Conservation (phyloP, 805 yeast species). For the Starmerella apicola region DNA sequence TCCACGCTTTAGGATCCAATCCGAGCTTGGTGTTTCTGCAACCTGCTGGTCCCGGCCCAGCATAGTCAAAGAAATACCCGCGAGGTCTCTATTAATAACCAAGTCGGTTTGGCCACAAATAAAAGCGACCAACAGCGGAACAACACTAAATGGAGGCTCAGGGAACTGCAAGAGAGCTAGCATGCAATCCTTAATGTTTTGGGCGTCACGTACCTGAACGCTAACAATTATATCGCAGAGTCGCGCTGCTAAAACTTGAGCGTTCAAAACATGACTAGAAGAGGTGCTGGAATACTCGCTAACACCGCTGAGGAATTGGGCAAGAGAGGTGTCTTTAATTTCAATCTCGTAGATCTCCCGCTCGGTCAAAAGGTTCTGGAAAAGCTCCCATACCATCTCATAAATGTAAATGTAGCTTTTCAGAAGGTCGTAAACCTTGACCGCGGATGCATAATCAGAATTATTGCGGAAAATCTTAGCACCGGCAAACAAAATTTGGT, state of each 20-base stretch:
- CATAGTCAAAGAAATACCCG: no score
- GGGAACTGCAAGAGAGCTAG: conserved; percentile 9
- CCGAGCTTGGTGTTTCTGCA: no score
- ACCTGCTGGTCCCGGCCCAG: no score
- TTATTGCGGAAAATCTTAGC: conserved; percentile 4
- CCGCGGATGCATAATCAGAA: background rate
- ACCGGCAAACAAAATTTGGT: conserved; percentile 7
- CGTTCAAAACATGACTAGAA: background rate
- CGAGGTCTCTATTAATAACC: no score
- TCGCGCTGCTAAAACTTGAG: background rate
- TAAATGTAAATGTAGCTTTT: conserved; percentile 8
- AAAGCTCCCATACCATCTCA: conserved; percentile 12
- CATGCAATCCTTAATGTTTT: conserved; percentile 1
- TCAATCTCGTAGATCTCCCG: no score
- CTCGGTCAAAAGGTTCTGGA: no score
- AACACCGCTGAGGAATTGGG: background rate
- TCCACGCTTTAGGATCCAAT: no score
- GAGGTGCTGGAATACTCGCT: background rate
- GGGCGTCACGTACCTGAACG: conserved; percentile 1
- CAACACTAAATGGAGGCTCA: conserved; percentile 10
- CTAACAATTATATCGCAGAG: background rate
- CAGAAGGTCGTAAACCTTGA: conserved; percentile 5
- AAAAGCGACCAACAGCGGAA: conserved; percentile 18
- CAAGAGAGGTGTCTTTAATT: background rate
- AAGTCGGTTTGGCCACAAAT: no score